Base-by-base conservation (phyloP, 2,329 filamentous ascomycete genomes). In the Emergomyces orientalis region DNA sequence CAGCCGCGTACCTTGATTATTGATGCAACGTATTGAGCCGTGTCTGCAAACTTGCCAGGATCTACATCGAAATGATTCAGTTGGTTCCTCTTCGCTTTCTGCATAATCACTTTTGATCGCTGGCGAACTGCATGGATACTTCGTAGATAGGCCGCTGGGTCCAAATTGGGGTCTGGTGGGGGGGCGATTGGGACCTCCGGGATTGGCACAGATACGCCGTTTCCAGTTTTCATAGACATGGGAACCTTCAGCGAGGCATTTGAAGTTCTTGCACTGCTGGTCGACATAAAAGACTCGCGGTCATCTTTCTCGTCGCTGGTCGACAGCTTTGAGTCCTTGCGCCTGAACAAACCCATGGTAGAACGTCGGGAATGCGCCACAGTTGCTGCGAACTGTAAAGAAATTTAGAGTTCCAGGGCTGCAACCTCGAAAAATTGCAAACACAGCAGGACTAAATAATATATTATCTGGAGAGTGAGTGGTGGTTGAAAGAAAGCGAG, bases 41-140 rank as follows among this genome's bases (percentile, higher is more conserved):
- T 93, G 67, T 93, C 89, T 55, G 82, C 77, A 73, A 96, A 93
- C 76, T 93, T 95, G 76, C 76, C 77, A 82, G 92, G 86, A 75
- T 97, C 92, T 57, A 96, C 91, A 67, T 90, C 88, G 70, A 97
- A 97, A 74, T 97, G 92, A 69, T 84, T 85, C 65, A 96, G 82
- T 69, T 89, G 82, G 71, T 96, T 90, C 67, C 81, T 82, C 70
- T 89, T 81, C 11, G 91, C 90, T 79, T 89, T 92, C 66, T 89
- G 84, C 65, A 90, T 82, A 60, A 96, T 81, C 67, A 93, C 78
- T 69, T 79, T 84, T 72, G 85, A 88, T 66, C 91, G 81, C 71
- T 97, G 91, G 66, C 94, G 84, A 32, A 99, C 91, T 34, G 94
- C 86, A 71, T 90, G 86, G 71, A 97, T 85, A 77, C 91, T 97